phyloP scores from a whole-genome alignment of 2,329 filamentous ascomycete genomes.

The Epichloe bromicola region DNA sequence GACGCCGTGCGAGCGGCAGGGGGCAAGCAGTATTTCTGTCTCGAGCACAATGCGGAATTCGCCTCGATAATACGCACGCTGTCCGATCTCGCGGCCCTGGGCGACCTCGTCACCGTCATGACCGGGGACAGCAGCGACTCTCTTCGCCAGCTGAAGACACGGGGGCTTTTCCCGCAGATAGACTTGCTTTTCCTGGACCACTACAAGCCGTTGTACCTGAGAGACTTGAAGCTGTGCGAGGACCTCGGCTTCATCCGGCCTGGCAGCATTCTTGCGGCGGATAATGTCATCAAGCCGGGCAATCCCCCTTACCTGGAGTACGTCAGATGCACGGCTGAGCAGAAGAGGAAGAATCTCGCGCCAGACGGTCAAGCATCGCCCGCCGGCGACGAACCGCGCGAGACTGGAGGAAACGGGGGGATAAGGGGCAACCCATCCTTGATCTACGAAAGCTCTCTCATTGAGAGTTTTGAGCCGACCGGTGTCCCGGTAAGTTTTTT shows the following conservation, averaged over 20 bases:
- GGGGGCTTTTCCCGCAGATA: constrained; percentile 42
- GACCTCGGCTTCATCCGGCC: constrained; percentile 49
- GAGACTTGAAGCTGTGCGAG: constrained; percentile 67
- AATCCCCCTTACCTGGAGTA: constrained; percentile 64
- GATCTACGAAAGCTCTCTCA: constrained; percentile 50
- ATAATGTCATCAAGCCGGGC: constrained; percentile 59
- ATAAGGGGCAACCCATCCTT: constrained; percentile 47
- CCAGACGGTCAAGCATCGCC: constrained; percentile 21
- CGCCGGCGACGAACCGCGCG: not conserved
- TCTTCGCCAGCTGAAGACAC: constrained; percentile 43
- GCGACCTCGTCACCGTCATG: constrained; percentile 54
- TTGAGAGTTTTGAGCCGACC: constrained; percentile 55
- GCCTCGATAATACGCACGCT: constrained; percentile 55
- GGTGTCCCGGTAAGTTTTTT: constrained; percentile 45
- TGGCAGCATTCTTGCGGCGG: constrained; percentile 52
- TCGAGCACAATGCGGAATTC: constrained; percentile 65
- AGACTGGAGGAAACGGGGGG: constrained; percentile 12
- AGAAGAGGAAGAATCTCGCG: constrained; percentile 50
- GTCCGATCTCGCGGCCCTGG: constrained; percentile 62
- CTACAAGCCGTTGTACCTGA: constrained; percentile 62
- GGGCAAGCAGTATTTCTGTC: constrained; percentile 53
- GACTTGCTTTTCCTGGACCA: constrained; percentile 73
- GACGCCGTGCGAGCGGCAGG: constrained; percentile 49
- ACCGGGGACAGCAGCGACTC: constrained; percentile 57
- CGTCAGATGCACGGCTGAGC: constrained; percentile 47